These are phyloP conservation scores for Helminthosporium solani DNA, from an alignment of 2,329 filamentous ascomycete species.

Conservation along the genomic window DNA sequence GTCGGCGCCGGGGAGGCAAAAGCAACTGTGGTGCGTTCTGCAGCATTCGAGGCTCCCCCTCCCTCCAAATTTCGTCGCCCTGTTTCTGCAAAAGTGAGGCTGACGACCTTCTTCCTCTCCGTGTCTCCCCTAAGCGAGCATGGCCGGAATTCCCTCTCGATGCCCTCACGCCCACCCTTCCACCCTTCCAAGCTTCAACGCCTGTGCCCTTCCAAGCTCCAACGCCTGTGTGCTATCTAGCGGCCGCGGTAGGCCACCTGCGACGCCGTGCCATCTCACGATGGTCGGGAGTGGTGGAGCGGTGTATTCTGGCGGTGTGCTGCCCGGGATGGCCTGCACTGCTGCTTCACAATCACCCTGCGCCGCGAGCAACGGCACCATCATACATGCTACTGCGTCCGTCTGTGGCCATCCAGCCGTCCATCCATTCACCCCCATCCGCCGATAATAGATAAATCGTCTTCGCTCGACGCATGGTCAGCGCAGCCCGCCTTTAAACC, in stretches of 20 bases:
- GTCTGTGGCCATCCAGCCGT: conserved; percentile 27
- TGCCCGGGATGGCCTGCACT: conserved; percentile 26
- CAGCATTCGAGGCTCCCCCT: background rate
- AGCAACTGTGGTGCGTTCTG: background rate
- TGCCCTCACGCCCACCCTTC: conserved; percentile 2
- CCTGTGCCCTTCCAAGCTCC: conserved; percentile 12
- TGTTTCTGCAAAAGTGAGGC: conserved; percentile 36
- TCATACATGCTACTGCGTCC: conserved; percentile 15
- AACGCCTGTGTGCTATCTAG: conserved; percentile 22
- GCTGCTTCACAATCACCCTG: conserved; percentile 29
- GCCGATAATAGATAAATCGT: conserved; percentile 6
- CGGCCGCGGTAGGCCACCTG: conserved; percentile 22
- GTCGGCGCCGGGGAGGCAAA: background rate
- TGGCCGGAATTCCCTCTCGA: background rate
- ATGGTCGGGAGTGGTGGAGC: conserved; percentile 10
- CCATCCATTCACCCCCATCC: conserved; percentile 16
- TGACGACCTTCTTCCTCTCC: no score
- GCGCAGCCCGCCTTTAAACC: conserved; percentile 29
- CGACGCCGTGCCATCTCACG: conserved; percentile 15
- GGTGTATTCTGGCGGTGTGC: conserved; percentile 32
- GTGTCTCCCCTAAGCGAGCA: no score
- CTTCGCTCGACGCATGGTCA: conserved; percentile 23
- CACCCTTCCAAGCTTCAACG: conserved; percentile 5
- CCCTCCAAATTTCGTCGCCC: conserved; percentile 25
- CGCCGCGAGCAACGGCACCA: conserved; percentile 10